These are phyloP conservation scores for Stereocaulon alpinum DNA, from an alignment of 495 filamentous ascomycete genomes.

Conservation along the genomic window DNA sequence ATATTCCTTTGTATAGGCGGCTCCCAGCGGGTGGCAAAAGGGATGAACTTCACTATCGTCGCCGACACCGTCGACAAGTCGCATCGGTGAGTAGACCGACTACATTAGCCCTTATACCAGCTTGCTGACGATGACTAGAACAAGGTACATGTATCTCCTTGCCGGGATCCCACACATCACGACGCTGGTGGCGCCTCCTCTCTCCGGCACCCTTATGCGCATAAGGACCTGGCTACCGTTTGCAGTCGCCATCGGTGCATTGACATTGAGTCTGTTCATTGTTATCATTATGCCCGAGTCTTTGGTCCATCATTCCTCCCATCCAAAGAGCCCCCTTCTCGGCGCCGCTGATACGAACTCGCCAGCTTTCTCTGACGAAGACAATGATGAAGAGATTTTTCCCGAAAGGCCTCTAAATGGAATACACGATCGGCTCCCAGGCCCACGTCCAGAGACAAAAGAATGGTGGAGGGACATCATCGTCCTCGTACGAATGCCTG, in stretches of 20 bases:
- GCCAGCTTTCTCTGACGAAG: neutral
- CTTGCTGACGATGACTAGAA: constrained; percentile 5
- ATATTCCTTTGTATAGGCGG: constrained; percentile 21
- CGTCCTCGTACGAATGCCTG: constrained; percentile 7
- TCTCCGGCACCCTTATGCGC: constrained; percentile 14
- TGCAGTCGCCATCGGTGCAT: constrained; percentile 14
- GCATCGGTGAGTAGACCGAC: constrained; percentile 8
- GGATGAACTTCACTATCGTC: constrained; percentile 21
- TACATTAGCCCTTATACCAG: neutral
- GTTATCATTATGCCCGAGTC: constrained; percentile 18
- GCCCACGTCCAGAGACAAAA: neutral
- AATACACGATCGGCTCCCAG: constrained; percentile 4
- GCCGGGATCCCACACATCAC: constrained; percentile 17
- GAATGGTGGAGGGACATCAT: constrained; percentile 19
- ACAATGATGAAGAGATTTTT: neutral
- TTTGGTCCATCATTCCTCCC: constrained; percentile 5
- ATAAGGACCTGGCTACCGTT: constrained; percentile 18
- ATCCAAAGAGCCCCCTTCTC: constrained; percentile 12
- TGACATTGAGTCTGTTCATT: constrained; percentile 8
- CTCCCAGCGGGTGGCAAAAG: constrained; percentile 19
- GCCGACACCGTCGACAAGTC: constrained; percentile 19
- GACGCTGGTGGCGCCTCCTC: constrained; percentile 16
- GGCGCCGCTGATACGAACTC: constrained; percentile 5
- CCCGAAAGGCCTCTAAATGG: constrained; percentile 4
- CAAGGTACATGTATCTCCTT: constrained; percentile 20